Base-by-base conservation (phyloP, 805 yeast species). In the Groenewaldozyma salmanticensis region DNA sequence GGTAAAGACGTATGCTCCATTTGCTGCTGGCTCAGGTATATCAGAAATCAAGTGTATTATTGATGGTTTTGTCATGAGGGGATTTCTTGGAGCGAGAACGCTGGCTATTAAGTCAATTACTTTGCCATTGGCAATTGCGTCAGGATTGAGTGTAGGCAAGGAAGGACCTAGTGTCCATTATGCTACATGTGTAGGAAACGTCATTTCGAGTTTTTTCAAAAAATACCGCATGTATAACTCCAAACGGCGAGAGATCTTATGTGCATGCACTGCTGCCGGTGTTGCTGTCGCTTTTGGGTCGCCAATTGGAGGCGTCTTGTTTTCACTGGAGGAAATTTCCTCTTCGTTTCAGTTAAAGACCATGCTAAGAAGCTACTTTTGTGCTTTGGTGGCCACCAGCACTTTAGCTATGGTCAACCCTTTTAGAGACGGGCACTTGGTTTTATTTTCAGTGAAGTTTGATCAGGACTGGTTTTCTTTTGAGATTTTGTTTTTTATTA, bases 131-230 rank as follows among this genome's bases (percentile, higher is more conserved):
- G 85, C 95, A 0, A 92, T 92, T 53, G 88, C 95, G 0, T 80
- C 96, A 1, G 98, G 98, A 0, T 61, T 92, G 31, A 81, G 90
- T 50, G 82, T 92, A 4, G 99, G 99, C 18, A 92, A 92, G 61
- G 99, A 92, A 58, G 99, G 99, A 0, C 99, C 99, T 1, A 78
- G 90, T 52, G 98, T 92, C 9, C 99, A 92, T 61, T 92, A 90
- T 60, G 96, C 98, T 0, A 94, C 88, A 0, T 88, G 97, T 59
- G 90, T 82, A n/a, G 98, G 96, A 0, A 77, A 79, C 52, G 72
- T 77, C n/a, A 65, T 86, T 9, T 78, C 92, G 1, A 70, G 71
- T 31, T 57, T 76, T 34, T 68, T 80, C 42, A 43, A 59, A 29
- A 59, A 57, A 33, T 66, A 63, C 44, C 57, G 63, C 13, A 45